Evolutionary conservation across 2,329 filamentous ascomycete species (phyloP).

Genomic region (Trichoderma breve): DNA sequence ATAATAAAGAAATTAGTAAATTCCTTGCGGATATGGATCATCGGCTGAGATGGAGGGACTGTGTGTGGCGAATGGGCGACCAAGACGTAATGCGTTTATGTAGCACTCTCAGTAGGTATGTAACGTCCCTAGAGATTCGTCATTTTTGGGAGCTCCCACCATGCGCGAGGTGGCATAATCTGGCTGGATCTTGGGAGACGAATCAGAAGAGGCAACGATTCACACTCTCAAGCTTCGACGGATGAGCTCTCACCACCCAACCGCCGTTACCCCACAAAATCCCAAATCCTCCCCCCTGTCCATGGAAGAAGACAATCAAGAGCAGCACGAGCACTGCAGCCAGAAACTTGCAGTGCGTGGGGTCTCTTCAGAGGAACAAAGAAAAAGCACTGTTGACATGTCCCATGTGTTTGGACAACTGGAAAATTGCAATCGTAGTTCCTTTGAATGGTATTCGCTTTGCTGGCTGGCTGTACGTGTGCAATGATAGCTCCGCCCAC

Average conservation of each 20-base stretch:
- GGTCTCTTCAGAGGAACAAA: neutral
- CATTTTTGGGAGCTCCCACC: conserved; percentile 5
- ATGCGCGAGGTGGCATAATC: neutral
- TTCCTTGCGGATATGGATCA: conserved; percentile 9
- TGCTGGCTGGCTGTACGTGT: neutral
- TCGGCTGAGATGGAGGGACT: conserved; percentile 9
- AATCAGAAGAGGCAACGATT: conserved; percentile 3
- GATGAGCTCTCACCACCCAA: neutral
- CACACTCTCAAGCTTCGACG: neutral
- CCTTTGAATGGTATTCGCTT: neutral
- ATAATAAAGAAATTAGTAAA: neutral
- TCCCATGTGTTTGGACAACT: neutral
- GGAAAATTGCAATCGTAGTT: neutral
- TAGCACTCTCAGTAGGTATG: conserved; percentile 11
- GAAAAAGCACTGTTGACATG: neutral
- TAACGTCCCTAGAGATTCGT: conserved; percentile 15
- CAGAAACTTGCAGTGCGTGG: neutral
- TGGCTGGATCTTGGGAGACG: neutral
- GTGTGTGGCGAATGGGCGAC: conserved; percentile 26
- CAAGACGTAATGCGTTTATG: conserved; percentile 32
- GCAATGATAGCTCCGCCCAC: neutral
- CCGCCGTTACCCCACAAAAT: neutral
- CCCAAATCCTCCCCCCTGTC: neutral
- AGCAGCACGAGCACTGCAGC: neutral
- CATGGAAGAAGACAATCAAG: neutral